Evolutionary conservation across 2,329 filamentous ascomycete species (phyloP).

Genomic region (Diplodia seriata): DNA sequence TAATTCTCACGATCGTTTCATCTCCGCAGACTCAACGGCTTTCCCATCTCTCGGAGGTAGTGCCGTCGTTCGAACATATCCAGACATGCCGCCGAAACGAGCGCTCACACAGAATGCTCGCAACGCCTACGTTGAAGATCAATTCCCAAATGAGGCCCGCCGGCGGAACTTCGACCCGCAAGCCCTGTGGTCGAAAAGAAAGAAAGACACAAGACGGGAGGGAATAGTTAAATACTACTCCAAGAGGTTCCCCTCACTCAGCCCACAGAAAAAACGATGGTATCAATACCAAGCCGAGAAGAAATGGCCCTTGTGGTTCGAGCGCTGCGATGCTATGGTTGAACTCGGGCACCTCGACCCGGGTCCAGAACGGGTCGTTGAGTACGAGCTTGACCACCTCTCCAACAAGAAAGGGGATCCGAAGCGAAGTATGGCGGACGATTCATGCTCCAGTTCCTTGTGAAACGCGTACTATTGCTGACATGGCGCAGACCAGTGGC

Average conservation of each 20-base stretch:
- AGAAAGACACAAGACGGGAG: background rate
- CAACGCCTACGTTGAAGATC: background rate
- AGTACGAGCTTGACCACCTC: background rate
- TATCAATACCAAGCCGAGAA: constrained; percentile 12
- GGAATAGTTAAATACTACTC: background rate
- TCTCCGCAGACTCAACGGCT: background rate
- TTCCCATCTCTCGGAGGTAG: background rate
- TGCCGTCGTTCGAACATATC: background rate
- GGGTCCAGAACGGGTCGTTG: background rate
- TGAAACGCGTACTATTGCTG: background rate
- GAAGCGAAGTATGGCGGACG: background rate
- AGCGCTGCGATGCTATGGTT: background rate
- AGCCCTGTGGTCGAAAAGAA: background rate
- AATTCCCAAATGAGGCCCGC: background rate
- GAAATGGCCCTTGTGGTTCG: constrained; percentile 4
- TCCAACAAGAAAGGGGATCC: background rate
- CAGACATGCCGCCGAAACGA: background rate
- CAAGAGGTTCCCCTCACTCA: background rate
- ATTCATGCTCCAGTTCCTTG: too few relatives aligned
- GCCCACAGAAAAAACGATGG: background rate
- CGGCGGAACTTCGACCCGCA: background rate
- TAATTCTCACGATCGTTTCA: background rate
- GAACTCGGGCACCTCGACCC: background rate
- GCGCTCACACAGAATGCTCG: background rate
- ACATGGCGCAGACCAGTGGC: background rate